A percentile compares a stretch with the other conserved stretches of the same genome.
Conservation (phyloP, 1,139 yeast species). For the Candida albicans region DNA sequence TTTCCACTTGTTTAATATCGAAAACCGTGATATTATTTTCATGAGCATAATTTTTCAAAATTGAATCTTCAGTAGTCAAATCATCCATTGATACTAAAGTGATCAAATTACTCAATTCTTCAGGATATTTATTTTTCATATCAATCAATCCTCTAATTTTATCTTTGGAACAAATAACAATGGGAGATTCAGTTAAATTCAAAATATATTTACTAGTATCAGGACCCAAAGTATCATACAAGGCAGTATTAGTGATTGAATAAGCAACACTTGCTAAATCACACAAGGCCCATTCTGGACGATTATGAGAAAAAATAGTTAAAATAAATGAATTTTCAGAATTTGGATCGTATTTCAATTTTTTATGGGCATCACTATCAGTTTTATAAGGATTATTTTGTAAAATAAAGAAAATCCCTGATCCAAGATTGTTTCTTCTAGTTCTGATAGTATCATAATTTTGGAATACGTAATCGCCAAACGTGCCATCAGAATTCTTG, state of each 20-base stretch:
- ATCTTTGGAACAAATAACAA: slow-evolving; percentile 36
- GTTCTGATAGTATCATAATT: slow-evolving; percentile 41
- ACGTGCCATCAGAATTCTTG: slow-evolving; percentile 39
- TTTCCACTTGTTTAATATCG: slow-evolving; percentile 44
- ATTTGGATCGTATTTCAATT: slow-evolving; percentile 22
- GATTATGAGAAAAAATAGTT: slow-evolving; percentile 36
- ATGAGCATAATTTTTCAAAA: slow-evolving; percentile 23
- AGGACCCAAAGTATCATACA: slow-evolving; percentile 43
- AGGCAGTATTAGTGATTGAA: slow-evolving; percentile 39
- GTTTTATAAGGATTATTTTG: slow-evolving; percentile 41
- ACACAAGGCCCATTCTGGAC: slow-evolving; percentile 40
- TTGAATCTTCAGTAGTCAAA: slow-evolving; percentile 25
- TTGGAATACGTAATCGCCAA: slow-evolving; percentile 49
- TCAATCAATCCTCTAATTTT: slow-evolving; percentile 28
- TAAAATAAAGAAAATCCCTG: slow-evolving; percentile 62
- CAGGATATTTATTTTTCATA: slow-evolving; percentile 26
- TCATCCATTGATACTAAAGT: slow-evolving; percentile 43
- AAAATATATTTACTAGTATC: slow-evolving; percentile 37
- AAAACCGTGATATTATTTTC: slow-evolving; percentile 32
- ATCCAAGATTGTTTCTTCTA: slow-evolving; percentile 54
- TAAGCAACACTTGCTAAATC: slow-evolving; percentile 39
- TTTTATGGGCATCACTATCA: slow-evolving; percentile 26
- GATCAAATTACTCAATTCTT: slow-evolving; percentile 30
- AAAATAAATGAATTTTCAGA: slow-evolving; percentile 33
- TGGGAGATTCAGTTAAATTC: slow-evolving; percentile 34